A percentile compares a stretch with the other conserved stretches of the same genome.
Conservation (phyloP, 108 stramenopile genomes). For the Nannochloropsis granulata region DNA sequence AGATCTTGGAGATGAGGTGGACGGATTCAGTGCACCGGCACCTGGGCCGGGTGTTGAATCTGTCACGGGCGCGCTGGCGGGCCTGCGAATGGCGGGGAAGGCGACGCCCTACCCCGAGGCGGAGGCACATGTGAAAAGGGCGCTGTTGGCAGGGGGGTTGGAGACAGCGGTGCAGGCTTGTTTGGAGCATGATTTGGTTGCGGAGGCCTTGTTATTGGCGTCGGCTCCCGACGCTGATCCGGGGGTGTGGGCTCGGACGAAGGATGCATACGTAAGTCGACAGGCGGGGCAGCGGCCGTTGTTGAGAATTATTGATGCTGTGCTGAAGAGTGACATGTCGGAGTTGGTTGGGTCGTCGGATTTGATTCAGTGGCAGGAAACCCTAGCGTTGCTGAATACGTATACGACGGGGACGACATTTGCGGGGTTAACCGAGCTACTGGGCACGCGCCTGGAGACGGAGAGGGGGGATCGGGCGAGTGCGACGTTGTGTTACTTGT, state of each 20-base stretch:
- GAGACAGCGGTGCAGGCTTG: slow-evolving; percentile 91
- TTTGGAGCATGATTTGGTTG: slow-evolving; percentile 61
- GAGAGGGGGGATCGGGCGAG: slow-evolving; percentile 48
- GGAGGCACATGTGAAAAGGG: slow-evolving; percentile 57
- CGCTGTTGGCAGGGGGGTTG: slow-evolving; percentile 85
- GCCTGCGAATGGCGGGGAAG: not conserved
- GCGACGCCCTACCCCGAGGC: slow-evolving; percentile 38
- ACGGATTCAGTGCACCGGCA: not conserved
- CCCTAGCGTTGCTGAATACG: slow-evolving; percentile 75
- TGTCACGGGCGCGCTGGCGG: not conserved
- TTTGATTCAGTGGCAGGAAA: slow-evolving; percentile 73
- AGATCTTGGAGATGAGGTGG: not conserved
- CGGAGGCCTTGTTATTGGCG: slow-evolving; percentile 79
- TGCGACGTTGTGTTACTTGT: slow-evolving; percentile 88
- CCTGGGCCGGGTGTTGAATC: not conserved
- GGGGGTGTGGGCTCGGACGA: slow-evolving; percentile 76
- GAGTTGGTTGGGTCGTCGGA: slow-evolving; percentile 56
- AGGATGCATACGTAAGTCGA: slow-evolving; percentile 62
- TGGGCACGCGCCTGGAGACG: slow-evolving; percentile 64
- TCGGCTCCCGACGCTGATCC: slow-evolving; percentile 63
- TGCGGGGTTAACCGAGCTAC: slow-evolving; percentile 60
- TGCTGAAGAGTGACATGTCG: slow-evolving; percentile 52
- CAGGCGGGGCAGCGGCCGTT: slow-evolving; percentile 55
- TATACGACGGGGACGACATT: slow-evolving; percentile 82
- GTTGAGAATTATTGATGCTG: slow-evolving; percentile 62